phyloP scores from a whole-genome alignment of 345 rosid genomes.

The Brassica cretica region DNA sequence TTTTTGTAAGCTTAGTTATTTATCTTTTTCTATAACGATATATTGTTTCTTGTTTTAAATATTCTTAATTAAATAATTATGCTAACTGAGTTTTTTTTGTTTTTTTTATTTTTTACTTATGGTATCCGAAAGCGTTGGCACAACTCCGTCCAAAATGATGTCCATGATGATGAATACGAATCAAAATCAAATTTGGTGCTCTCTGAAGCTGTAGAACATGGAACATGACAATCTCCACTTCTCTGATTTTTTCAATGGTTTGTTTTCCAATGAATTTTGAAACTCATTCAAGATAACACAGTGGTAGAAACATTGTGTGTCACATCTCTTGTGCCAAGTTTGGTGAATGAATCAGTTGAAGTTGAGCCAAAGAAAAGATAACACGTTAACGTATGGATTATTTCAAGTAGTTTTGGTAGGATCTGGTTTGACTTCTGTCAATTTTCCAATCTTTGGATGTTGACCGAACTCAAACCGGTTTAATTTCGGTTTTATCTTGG shows the following conservation, averaged over 20 bases:
- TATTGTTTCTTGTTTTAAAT: no score
- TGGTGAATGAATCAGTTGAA: no score
- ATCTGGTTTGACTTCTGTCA: background rate
- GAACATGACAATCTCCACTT: constrained; percentile 1
- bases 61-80: no score
- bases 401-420: background rate
- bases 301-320: no score
- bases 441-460: background rate
- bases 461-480: constrained; percentile 16
- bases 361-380: background rate
- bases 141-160: no score
- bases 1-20: no score
- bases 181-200: background rate
- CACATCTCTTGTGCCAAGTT: no score
- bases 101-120: no score
- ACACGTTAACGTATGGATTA: background rate
- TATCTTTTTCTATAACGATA: no score
- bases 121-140: no score
- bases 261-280: background rate
- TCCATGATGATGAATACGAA: background rate
- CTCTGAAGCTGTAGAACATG: background rate
- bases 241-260: background rate
- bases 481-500: background rate
- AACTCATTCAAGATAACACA: background rate
- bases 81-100: no score